phyloP scores from a whole-genome alignment of 2,329 filamentous ascomycete genomes.

The Colletotrichum sidae region DNA sequence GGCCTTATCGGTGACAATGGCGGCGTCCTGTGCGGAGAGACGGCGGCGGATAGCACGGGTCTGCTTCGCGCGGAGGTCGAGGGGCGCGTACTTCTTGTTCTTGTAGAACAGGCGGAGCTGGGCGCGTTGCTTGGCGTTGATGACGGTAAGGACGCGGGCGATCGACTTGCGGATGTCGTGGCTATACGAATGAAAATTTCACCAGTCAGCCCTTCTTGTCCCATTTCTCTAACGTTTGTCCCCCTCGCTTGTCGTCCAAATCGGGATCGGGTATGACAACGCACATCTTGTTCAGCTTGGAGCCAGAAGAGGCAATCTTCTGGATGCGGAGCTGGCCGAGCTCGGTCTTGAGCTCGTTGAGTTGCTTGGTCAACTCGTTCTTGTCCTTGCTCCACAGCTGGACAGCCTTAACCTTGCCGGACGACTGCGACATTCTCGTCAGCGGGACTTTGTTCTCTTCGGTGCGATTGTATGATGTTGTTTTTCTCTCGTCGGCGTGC shows the following conservation, averaged over 20 bases:
- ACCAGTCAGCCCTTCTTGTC: conserved; percentile 30
- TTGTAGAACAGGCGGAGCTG: conserved; percentile 99
- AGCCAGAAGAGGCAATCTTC: conserved; percentile 95
- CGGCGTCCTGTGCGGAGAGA: conserved; percentile 91
- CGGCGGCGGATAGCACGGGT: conserved; percentile 97
- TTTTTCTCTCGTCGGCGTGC: conserved; percentile 24
- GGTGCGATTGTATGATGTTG: background rate
- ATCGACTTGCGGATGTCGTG: conserved; percentile 99
- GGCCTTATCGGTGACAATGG: conserved; percentile 88
- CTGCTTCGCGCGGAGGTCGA: conserved; percentile 98
- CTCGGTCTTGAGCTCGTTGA: conserved; percentile 95
- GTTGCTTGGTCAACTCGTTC: conserved; percentile 96
- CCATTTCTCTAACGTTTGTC: background rate
- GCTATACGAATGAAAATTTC: conserved; percentile 60
- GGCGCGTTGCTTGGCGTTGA: conserved; percentile 99
- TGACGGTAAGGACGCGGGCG: conserved; percentile 97
- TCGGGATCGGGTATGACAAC: conserved; percentile 46
- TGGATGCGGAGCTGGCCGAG: conserved; percentile 96
- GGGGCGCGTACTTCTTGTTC: conserved; percentile 99
- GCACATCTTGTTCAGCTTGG: conserved; percentile 98
- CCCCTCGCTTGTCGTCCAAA: background rate
- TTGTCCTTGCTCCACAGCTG: conserved; percentile 99
- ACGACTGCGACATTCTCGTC: conserved; percentile 51
- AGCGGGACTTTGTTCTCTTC: conserved; percentile 23
- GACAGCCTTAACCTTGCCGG: conserved; percentile 87